Conservation (phyloP, 1,284 basidiomycete species). For the Neolentinus lepideus region DNA sequence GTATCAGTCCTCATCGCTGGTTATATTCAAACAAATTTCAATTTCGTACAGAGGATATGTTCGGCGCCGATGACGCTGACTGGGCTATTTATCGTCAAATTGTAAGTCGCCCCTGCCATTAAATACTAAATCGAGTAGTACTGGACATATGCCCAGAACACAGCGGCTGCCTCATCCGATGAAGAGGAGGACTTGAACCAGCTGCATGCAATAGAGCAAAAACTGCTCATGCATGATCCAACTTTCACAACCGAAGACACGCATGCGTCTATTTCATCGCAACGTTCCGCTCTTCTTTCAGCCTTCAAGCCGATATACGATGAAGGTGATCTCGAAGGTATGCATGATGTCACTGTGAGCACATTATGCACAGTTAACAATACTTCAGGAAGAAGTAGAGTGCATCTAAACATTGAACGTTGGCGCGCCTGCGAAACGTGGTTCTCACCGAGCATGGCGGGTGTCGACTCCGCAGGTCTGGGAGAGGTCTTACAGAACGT, state of each 20-base stretch:
- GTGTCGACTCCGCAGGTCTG: conserved; percentile 90
- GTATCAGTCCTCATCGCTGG: conserved; percentile 15
- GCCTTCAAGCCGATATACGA: conserved; percentile 76
- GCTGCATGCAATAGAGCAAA: conserved; percentile 73
- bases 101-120: conserved; percentile 29
- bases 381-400: conserved; percentile 51
- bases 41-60: conserved; percentile 72
- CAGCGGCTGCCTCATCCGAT: conserved; percentile 84
- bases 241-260: conserved; percentile 80
- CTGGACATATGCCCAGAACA: conserved; percentile 43
- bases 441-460: conserved; percentile 92
- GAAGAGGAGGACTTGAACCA: conserved; percentile 88
- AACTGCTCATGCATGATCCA: conserved; percentile 81
- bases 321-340: conserved; percentile 66
- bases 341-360: not conserved
- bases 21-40: conserved; percentile 2
- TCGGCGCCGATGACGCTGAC: conserved; percentile 93
- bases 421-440: conserved; percentile 92
- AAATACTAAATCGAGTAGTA: not conserved
- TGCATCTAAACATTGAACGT: conserved; percentile 92
- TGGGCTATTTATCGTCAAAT: conserved; percentile 99
- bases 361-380: not conserved
- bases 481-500: conserved; percentile 88
- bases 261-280: conserved; percentile 68
- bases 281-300: conserved; percentile 77